These are phyloP conservation scores for Pichia sp. DNA, from an alignment of 1,139 yeast species.

Conservation along the genomic window DNA sequence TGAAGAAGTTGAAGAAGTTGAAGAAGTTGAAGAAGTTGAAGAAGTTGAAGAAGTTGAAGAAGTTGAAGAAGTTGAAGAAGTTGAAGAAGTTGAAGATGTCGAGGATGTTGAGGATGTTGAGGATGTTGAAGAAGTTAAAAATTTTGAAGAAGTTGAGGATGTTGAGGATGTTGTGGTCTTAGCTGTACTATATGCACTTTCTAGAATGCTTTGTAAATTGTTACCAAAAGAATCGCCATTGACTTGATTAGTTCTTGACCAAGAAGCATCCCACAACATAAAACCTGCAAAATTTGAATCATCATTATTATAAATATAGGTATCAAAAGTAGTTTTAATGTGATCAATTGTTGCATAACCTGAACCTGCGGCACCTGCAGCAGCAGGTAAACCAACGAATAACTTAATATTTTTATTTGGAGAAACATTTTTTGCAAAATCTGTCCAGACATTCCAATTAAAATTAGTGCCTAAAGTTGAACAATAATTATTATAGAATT, in stretches of 20 bases:
- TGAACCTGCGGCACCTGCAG: constrained; percentile 37
- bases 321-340: constrained; percentile 32
- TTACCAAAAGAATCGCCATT: constrained; percentile 27
- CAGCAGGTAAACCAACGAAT: constrained; percentile 48
- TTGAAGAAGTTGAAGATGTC: too few relatives aligned
- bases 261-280: constrained; percentile 89
- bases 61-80: too few relatives aligned
- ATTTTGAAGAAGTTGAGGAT: constrained; percentile 16
- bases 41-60: too few relatives aligned
- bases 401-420: constrained; percentile 65
- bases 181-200: constrained; percentile 13
- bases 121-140: constrained; percentile 12
- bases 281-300: constrained; percentile 66
- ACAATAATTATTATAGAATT: constrained; percentile 91
- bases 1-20: constrained; percentile 6
- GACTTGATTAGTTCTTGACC: constrained; percentile 54
- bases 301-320: constrained; percentile 32
- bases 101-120: constrained; percentile 9
- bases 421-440: constrained; percentile 53
- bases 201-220: constrained; percentile 37
- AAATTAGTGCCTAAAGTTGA: constrained; percentile 43
- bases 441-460: constrained; percentile 84
- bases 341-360: constrained; percentile 53
- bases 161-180: constrained; percentile 11
- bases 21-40: too few relatives aligned